phyloP scores from a whole-genome alignment of 2,329 filamentous ascomycete genomes.

The Dothidotthia symphoricarpi region DNA sequence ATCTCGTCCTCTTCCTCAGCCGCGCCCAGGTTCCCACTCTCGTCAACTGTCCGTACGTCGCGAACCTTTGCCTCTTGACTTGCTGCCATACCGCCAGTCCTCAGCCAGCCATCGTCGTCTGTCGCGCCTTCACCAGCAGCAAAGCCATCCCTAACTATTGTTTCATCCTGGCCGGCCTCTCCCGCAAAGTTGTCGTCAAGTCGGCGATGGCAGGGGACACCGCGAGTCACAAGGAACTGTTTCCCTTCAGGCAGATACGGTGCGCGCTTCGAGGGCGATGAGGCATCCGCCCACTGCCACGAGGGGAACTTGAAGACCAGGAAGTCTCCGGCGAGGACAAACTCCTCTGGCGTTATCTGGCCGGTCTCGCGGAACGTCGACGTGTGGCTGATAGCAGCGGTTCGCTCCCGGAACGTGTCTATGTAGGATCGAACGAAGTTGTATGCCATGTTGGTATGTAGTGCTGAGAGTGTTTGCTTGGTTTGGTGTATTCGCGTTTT shows the following conservation, averaged over 20 bases:
- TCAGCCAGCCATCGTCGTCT: slow-evolving; percentile 84
- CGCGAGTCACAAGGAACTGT: slow-evolving; percentile 92
- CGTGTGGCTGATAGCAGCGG: slow-evolving; percentile 82
- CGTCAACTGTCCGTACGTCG: slow-evolving; percentile 85
- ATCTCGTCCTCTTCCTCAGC: slow-evolving; percentile 74
- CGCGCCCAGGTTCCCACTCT: slow-evolving; percentile 81
- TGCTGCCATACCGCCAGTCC: slow-evolving; percentile 76
- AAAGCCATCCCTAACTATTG: slow-evolving; percentile 77
- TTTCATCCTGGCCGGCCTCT: slow-evolving; percentile 80
- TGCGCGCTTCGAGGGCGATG: slow-evolving; percentile 74
- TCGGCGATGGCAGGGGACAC: slow-evolving; percentile 88
- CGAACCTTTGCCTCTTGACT: slow-evolving; percentile 72
- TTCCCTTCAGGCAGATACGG: slow-evolving; percentile 81
- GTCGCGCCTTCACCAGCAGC: slow-evolving; percentile 48
- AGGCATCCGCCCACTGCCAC: slow-evolving; percentile 93
- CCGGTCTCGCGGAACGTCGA: slow-evolving; percentile 93
- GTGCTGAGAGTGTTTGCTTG: background rate
- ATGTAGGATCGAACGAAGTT: slow-evolving; percentile 76
- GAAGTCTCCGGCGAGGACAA: slow-evolving; percentile 92
- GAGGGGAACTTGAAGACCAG: slow-evolving; percentile 98
- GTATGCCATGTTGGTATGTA: slow-evolving; percentile 67
- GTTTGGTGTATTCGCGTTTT: background rate
- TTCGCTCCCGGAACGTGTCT: slow-evolving; percentile 86
- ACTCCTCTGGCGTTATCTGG: slow-evolving; percentile 96
- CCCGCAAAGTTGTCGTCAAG: slow-evolving; percentile 93